A percentile compares a stretch with the other conserved stretches of the same genome.
Evolutionary conservation across 805 yeast species (phyloP).

Genomic region (Spathaspora boniae): DNA sequence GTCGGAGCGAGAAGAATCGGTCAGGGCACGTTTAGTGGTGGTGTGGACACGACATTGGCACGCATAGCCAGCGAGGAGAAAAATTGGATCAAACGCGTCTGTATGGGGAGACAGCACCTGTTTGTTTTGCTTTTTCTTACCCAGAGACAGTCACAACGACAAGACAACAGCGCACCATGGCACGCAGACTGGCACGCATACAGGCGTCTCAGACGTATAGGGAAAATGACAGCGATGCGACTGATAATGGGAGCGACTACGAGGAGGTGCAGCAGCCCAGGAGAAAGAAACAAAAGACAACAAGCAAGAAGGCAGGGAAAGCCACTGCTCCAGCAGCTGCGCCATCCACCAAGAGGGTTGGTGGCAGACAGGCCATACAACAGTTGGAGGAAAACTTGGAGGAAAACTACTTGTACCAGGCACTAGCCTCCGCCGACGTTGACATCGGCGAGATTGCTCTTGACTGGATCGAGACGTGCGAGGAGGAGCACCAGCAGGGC

Average conservation of each 20-base stretch:
- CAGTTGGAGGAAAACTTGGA: constrained; percentile 19
- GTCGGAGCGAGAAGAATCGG: too few relatives aligned
- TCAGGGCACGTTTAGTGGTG: too few relatives aligned
- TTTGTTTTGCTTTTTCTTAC: too few relatives aligned
- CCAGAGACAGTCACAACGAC: too few relatives aligned
- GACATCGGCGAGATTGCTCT: constrained; percentile 32
- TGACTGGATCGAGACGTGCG: constrained; percentile 36
- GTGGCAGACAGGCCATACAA: constrained; percentile 6
- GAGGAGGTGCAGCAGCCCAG: constrained; percentile 8
- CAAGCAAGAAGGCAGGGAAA: constrained; percentile 3
- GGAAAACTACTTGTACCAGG: constrained; percentile 29
- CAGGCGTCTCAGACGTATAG: too few relatives aligned
- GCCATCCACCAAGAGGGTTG: constrained; percentile 8
- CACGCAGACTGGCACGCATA: too few relatives aligned
- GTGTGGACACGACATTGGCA: too few relatives aligned
- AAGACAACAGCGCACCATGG: too few relatives aligned
- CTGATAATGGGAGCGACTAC: constrained; percentile 13
- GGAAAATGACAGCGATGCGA: constrained; percentile 9
- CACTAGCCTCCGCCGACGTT: constrained; percentile 28
- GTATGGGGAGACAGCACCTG: too few relatives aligned
- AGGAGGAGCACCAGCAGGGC: constrained; percentile 16
- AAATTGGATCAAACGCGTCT: too few relatives aligned
- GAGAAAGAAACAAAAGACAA: constrained; percentile 1
- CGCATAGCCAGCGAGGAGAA: too few relatives aligned
- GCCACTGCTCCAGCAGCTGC: constrained; percentile 3